phyloP scores from a whole-genome alignment of 2,329 filamentous ascomycete genomes.

The Parastagonospora nodorum region DNA sequence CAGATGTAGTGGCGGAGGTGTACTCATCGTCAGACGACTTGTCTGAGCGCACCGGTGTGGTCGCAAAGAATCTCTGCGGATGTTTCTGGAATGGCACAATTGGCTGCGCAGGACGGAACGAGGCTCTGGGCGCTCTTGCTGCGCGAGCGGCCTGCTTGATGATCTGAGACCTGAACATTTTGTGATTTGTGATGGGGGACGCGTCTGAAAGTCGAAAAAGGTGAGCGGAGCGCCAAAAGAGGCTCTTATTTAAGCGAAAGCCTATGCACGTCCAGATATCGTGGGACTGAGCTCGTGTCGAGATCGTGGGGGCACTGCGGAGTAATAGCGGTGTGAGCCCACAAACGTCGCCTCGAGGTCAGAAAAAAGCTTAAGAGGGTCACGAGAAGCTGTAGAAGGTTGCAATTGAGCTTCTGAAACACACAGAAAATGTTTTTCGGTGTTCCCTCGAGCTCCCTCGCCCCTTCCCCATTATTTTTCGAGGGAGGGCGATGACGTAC shows the following conservation, averaged over 20 bases:
- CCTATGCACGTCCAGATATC: conserved; percentile 14
- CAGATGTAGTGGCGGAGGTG: conserved; percentile 42
- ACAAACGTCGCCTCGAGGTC: conserved; percentile 9
- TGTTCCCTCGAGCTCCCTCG: conserved; percentile 19
- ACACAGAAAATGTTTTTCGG: conserved; percentile 3
- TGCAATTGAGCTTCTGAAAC: neutral
- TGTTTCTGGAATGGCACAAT: conserved; percentile 14
- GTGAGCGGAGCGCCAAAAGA: neutral
- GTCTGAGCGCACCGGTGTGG: conserved; percentile 34
- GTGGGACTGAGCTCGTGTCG: conserved; percentile 7
- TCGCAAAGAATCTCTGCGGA: conserved; percentile 27
- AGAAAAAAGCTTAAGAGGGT: neutral
- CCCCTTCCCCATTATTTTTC: conserved; percentile 22
- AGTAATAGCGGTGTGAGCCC: conserved; percentile 7
- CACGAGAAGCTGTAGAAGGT: neutral
- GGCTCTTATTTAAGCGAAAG: conserved; percentile 8
- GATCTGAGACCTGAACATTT: conserved; percentile 43
- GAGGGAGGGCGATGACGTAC: conserved; percentile 31
- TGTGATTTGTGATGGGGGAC: conserved; percentile 3
- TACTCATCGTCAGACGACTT: conserved; percentile 29
- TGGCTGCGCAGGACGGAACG: conserved; percentile 20
- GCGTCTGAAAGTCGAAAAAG: no score
- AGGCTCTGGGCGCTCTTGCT: conserved; percentile 30
- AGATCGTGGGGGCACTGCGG: conserved; percentile 6
- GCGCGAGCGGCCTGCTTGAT: conserved; percentile 38